These are phyloP conservation scores for Clonostachys sp. DNA, from an alignment of 2,329 filamentous ascomycete species.

Conservation along the genomic window DNA sequence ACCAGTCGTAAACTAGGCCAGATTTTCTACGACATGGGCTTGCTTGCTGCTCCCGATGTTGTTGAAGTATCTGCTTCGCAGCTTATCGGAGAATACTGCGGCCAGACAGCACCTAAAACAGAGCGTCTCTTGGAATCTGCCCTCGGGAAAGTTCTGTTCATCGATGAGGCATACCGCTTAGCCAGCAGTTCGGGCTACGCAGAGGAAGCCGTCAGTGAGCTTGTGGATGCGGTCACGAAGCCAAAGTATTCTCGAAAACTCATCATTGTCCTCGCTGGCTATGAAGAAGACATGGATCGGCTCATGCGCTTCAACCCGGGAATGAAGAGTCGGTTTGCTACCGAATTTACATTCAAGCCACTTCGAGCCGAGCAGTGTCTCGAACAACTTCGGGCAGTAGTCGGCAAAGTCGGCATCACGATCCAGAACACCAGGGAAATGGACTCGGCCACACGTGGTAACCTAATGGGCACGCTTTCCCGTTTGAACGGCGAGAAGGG, in stretches of 20 bases:
- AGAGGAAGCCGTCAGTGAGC: conserved; percentile 46
- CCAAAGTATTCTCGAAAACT: conserved; percentile 53
- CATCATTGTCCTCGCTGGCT: conserved; percentile 64
- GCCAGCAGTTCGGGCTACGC: conserved; percentile 43
- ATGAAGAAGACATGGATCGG: conserved; percentile 59
- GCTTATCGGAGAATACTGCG: conserved; percentile 62
- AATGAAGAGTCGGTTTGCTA: conserved; percentile 59
- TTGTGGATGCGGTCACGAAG: conserved; percentile 47
- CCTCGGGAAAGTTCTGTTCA: conserved; percentile 63
- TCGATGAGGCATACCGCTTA: conserved; percentile 68
- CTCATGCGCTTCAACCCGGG: conserved; percentile 59
- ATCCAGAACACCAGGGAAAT: conserved; percentile 15
- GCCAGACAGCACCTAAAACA: conserved; percentile 65
- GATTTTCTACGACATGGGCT: conserved; percentile 69
- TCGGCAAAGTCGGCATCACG: conserved; percentile 20
- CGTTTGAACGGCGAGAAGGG: conserved; percentile 34
- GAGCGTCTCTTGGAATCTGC: conserved; percentile 53
- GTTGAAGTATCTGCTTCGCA: conserved; percentile 64
- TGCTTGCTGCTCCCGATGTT: conserved; percentile 57
- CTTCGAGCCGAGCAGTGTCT: conserved; percentile 39
- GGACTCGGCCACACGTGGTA: conserved; percentile 15
- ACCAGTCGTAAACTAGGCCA: conserved; percentile 67
- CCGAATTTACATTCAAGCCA: conserved; percentile 50
- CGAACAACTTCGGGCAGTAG: conserved; percentile 31
- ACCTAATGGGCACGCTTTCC: conserved; percentile 26